Base-by-base conservation (phyloP, 176 grass and related monocot species). In the Oryza glaberrima region DNA sequence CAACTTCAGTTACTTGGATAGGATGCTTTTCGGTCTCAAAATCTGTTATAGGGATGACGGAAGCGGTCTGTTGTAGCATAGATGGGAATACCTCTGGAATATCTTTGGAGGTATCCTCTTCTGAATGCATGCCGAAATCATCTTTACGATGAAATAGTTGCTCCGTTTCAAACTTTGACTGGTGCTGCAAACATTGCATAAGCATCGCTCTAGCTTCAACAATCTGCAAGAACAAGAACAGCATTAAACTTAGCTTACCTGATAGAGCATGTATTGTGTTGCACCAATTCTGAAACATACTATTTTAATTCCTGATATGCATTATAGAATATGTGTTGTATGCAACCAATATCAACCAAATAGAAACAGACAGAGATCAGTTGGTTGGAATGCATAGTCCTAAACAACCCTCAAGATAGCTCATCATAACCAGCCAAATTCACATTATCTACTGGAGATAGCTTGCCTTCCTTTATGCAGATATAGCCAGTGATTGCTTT, bases 161-260 rank as follows among this genome's bases (percentile, higher is more conserved):
- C 70, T 94, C 85, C 72, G 60, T 85, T 88, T 92, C 89, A 25
- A 83, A 46, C 69, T 94, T 97, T 52, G 85, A 86, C 81, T 88
- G 87, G 75, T 83, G 89, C 48, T 94, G 92, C 69, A 92, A 80
- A 22, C 73, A 48, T 76, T 94, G 92, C 89, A 95, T 88, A 86
- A 97, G 89, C 94, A 97, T 92, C 45, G 79, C 85, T 87, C 94
- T 90, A 83, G 92, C 94, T 82, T 97, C 94, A 78, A 97, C 94
- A 84, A 97, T 97, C 92, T 97, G 91, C 80, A 86, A 83, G 16
- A 77, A 77, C n/a, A 82, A 87, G 26, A 80, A 70, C 20, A 79
- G 0, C 41, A 9, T 23, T 63, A 63, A 23, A 4, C 17, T 90
- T 82, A 88, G 46, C 43, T 75, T 82, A 51, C 19, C 12, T n/a